Conservation (phyloP, 2,329 filamentous ascomycete genomes). For the Alternaria gansuensis region DNA sequence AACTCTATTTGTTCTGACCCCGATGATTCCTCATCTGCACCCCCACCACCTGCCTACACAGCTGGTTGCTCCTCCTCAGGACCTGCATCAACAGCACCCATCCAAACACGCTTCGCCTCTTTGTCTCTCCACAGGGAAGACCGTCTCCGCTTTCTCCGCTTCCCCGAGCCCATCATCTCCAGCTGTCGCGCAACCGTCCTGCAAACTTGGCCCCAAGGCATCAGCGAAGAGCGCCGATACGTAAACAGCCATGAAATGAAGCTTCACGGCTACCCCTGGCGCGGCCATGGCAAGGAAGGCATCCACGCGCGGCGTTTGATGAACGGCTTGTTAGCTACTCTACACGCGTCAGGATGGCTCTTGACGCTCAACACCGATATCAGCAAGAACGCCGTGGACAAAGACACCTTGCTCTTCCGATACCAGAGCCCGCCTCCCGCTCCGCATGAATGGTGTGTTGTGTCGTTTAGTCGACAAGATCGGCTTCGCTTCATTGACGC, state of each 20-base stretch:
- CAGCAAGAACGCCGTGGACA: slow-evolving; percentile 38
- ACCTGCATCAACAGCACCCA: slow-evolving; percentile 14
- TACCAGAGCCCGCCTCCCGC: slow-evolving; percentile 49
- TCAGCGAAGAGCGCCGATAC: slow-evolving; percentile 47
- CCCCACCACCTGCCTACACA: slow-evolving; percentile 24
- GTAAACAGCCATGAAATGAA: slow-evolving; percentile 52
- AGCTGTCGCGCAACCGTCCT: slow-evolving; percentile 38
- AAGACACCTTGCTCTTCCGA: slow-evolving; percentile 53
- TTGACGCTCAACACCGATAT: slow-evolving; percentile 51
- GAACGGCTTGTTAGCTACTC: slow-evolving; percentile 38
- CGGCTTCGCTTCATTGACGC: slow-evolving; percentile 49
- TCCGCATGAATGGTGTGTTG: slow-evolving; percentile 51
- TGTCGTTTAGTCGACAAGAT: slow-evolving; percentile 45
- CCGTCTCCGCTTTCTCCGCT: slow-evolving; percentile 50
- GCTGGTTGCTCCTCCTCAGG: slow-evolving; percentile 17
- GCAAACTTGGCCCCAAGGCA: slow-evolving; percentile 40
- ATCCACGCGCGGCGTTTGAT: slow-evolving; percentile 47
- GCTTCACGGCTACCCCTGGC: slow-evolving; percentile 51
- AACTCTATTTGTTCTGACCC: slow-evolving; percentile 10
- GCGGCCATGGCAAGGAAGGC: slow-evolving; percentile 34
- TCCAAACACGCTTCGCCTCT: slow-evolving; percentile 37
- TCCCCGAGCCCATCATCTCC: slow-evolving; percentile 41
- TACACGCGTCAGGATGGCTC: slow-evolving; percentile 49
- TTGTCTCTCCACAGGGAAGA: slow-evolving; percentile 37
- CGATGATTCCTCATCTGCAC: slow-evolving; percentile 6